Evolutionary conservation across 177 flowering plant species (phyloP).

Genomic region (Tripterygium wilfordii): DNA sequence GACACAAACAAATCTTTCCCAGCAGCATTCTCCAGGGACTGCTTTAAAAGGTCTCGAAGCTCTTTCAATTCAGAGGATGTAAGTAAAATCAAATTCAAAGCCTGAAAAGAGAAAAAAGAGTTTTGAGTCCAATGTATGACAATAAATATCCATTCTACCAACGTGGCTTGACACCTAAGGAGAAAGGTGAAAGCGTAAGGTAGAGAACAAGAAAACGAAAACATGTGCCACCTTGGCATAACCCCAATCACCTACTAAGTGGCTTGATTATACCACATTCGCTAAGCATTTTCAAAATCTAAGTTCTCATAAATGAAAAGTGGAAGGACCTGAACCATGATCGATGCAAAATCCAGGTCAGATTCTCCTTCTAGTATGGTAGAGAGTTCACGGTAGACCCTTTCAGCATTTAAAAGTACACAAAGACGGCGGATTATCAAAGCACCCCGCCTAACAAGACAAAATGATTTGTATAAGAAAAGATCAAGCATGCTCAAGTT

Average conservation of each 20-base stretch:
- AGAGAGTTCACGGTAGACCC: slow-evolving; percentile 81
- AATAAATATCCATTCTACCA: too few relatives aligned
- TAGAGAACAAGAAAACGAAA: too few relatives aligned
- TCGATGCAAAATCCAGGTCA: slow-evolving; percentile 86
- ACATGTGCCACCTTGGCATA: too few relatives aligned
- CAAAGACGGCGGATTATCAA: slow-evolving; percentile 88
- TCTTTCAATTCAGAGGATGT: slow-evolving; percentile 84
- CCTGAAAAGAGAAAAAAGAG: slow-evolving; percentile 44
- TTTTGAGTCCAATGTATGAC: background rate
- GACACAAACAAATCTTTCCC: slow-evolving; percentile 81
- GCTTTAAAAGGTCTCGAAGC: slow-evolving; percentile 73
- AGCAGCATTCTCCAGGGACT: slow-evolving; percentile 62
- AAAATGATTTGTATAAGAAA: slow-evolving; percentile 3
- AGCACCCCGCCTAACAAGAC: slow-evolving; percentile 76
- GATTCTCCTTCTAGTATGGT: slow-evolving; percentile 71
- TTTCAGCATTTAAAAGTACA: slow-evolving; percentile 87
- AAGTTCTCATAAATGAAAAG: background rate
- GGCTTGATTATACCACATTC: background rate
- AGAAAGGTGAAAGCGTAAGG: too few relatives aligned
- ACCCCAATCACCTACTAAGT: too few relatives aligned
- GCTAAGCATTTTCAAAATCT: too few relatives aligned
- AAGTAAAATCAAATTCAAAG: slow-evolving; percentile 87
- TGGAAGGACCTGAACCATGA: slow-evolving; percentile 85
- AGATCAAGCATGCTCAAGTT: background rate
- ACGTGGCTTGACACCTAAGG: too few relatives aligned